Evolutionary conservation across 768 basidiomycete species (phyloP), one percentile per base, ranked within the genome.

Genomic region (Termitomyces bulborhizus): DNA sequence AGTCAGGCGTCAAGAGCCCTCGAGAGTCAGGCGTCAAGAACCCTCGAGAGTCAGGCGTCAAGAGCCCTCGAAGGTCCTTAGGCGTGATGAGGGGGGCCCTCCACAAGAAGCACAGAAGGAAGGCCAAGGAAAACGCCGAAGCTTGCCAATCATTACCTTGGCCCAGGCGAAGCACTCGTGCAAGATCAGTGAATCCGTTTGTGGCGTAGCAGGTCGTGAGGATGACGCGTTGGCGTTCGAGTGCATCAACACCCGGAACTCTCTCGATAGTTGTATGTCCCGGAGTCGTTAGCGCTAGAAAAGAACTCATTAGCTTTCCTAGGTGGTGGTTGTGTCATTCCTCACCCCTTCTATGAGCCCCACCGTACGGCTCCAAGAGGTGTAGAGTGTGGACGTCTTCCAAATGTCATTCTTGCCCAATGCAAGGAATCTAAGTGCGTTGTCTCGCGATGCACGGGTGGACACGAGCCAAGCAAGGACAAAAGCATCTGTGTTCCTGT

Each of bases 361-460:
- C 32, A 67, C 64, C 49, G 62, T 58, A 11, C 65, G 64, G 54
- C 62, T 66, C 42, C 64, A 62, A 24, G 65, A 62, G 36, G 68
- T 62, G 21, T 66, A 59, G 50, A 62, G 48, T 62, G 69, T 29
- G 46, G 53, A 29, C 59, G 43, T 21, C 58, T 62, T 27, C 57
- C 57, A 21, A 42, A 43, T 21, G 54, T 41, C 21, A 29, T 31
- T 42, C 26, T 37, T 29, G 37, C 37, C 3, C 49, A 29, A n/a
- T 50, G 49, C 49, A 40, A 18, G 27, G 16, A 40, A n/a, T 50
- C 49, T 6, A 16, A 16, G 27, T 50, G 49, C 5, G 9, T 50
- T 39, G 26, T 50, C 40, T 27, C 36, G 1, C 37, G 8, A 40
- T 50, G 49, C 39, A 39, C n/a, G n/a, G 26, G 40, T 12, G 39